Conservation (phyloP, 257 asterid species). For the Henckelia pumila region DNA sequence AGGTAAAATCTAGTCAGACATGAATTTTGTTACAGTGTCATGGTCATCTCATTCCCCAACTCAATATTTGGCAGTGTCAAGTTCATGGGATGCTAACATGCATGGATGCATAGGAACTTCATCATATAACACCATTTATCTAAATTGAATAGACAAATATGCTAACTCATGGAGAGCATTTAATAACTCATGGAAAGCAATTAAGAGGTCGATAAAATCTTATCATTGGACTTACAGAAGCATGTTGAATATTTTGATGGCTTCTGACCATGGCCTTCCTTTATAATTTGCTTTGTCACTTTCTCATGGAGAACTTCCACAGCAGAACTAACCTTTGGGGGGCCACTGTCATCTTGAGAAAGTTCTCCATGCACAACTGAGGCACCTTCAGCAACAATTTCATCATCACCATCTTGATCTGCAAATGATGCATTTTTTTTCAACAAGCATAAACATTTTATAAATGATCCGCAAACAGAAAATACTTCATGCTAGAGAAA, state of each 20-base stretch:
- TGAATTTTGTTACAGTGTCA: not conserved
- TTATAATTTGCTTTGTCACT: constrained; percentile 80
- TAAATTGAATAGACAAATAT: not conserved
- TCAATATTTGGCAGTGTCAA: not conserved
- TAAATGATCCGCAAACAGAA: not conserved
- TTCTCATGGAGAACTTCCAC: constrained; percentile 83
- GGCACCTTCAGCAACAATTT: constrained; percentile 66
- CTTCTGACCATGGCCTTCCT: constrained; percentile 91
- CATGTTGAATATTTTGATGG: constrained; percentile 96
- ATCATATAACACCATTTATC: constrained; percentile 2
- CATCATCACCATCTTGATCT: constrained; percentile 53
- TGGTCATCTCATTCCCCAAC: not conserved
- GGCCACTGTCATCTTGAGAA: constrained; percentile 60
- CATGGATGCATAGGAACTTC: constrained; percentile 2
- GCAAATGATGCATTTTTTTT: constrained; percentile 24
- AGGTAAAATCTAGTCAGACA: not conserved
- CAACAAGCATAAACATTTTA: constrained; percentile 12
- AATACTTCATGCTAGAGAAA: not conserved
- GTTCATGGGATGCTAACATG: not conserved
- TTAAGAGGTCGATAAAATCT: constrained; percentile 10
- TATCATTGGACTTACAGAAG: constrained; percentile 59
- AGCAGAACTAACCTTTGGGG: constrained; percentile 73
- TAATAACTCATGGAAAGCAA: not conserved
- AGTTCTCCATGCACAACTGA: constrained; percentile 75
- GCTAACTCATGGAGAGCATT: not conserved